Evolutionary conservation across 75 land plant genomes (phyloP), one percentile per base, ranked within the genome.

Genomic region (Pseudotsuga menziesii): DNA sequence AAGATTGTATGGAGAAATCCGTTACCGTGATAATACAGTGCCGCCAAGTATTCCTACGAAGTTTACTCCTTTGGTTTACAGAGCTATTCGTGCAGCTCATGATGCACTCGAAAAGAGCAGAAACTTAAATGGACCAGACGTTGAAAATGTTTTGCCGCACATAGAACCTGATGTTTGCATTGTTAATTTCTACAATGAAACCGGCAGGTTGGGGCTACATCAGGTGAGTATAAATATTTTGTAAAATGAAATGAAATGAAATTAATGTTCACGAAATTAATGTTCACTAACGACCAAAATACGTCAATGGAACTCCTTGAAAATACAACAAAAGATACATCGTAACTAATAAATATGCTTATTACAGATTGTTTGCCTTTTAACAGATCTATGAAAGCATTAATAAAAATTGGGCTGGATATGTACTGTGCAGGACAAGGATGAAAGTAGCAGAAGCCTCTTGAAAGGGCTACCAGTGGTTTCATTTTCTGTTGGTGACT

Each of bases 181-280:
- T 58, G 91, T 92, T 60, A 94, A 94, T 75, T 94, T 94, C 64
- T 94, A 94, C 62, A 56, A 84, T 20, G 72, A 84, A 48, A 87
- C 78, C 72, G 98, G 98, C 2, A 77, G 57, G 36, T 89, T 94
- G 36, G 98, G 98, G 35, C 83, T 94, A 48, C 98, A 94, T 81
- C 93, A 91, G 96, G 96, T 92, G 29, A 36, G 19, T 15, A 39
- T 32, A 27, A 44, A 20, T 77, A 16, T 6, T 77, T 77, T 9
- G 4, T 56, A 1, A 72, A 54, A 11, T 35, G 25, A 56, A 48
- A n/a, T 58, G 5, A 59, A n/a, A n/a, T n/a, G n/a, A n/a, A 3
- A 6, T 39, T 26, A 54, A n/a, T 73, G 19, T n/a, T 11, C 41
- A n/a, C 61, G n/a, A n/a, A 3, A 6, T 39, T 26, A 54, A n/a